Conservation (phyloP, 1,284 basidiomycete genomes). For the Ustilago nuda region DNA sequence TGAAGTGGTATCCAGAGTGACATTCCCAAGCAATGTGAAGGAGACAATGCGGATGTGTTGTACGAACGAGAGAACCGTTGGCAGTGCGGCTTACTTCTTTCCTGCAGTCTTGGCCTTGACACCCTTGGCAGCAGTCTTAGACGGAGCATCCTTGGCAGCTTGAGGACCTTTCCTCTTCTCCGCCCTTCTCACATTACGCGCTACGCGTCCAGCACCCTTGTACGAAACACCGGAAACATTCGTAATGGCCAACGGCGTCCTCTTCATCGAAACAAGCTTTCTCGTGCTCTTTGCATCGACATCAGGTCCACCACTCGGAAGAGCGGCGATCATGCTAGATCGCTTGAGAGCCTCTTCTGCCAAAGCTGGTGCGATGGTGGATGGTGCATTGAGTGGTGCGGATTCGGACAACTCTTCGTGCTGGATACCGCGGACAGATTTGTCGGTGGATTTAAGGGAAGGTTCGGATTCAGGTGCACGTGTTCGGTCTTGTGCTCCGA, state of each 20-base stretch:
- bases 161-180: conserved; percentile 40
- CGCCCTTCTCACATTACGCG: conserved; percentile 43
- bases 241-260: conserved; percentile 32
- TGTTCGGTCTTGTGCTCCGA: conserved; percentile 52
- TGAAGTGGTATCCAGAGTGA: conserved; percentile 22
- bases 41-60: background rate
- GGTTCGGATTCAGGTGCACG: conserved; percentile 42
- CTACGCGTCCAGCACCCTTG: conserved; percentile 49
- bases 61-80: background rate
- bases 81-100: conserved; percentile 3
- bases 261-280: conserved; percentile 23
- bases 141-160: background rate
- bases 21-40: conserved; percentile 1
- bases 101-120: background rate
- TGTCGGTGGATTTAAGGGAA: conserved; percentile 32
- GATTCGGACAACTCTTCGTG: conserved; percentile 58
- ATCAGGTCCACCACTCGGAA: conserved; percentile 49
- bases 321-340: conserved; percentile 34
- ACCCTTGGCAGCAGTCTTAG: conserved; percentile 4
- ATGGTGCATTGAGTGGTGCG: conserved; percentile 25
- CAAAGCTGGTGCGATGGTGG: conserved; percentile 48
- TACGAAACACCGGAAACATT: conserved; percentile 50
- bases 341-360: conserved; percentile 26
- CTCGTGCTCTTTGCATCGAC: conserved; percentile 16
- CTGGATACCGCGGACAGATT: conserved; percentile 51